Conservation (phyloP, 805 yeast genomes). For the Saccharomyces eubayanus region DNA sequence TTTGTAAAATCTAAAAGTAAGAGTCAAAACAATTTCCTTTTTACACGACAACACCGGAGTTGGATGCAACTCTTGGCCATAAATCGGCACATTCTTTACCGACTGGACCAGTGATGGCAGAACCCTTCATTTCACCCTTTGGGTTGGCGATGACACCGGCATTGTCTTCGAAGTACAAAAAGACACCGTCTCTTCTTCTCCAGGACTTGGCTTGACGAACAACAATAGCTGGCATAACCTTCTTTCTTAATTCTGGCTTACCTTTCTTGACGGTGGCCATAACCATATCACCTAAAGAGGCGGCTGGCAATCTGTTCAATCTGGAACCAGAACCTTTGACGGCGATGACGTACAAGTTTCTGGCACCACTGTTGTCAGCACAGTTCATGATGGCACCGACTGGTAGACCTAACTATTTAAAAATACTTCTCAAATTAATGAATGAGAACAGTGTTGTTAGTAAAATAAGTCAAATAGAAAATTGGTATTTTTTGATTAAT, state of each 20-base stretch:
- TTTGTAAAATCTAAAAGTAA: not conserved
- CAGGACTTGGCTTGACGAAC: conserved; percentile 99
- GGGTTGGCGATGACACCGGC: conserved; percentile 99
- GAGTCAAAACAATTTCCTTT: conserved; percentile 4
- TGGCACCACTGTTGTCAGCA: conserved; percentile 99
- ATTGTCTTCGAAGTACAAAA: conserved; percentile 98
- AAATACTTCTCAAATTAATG: conserved; percentile 2
- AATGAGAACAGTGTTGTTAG: conserved; percentile 10
- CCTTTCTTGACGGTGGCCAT: conserved; percentile 99
- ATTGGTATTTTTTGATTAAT: not conserved
- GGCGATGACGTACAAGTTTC: conserved; percentile 97
- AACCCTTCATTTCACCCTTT: conserved; percentile 99
- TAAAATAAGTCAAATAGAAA: conserved; percentile 1
- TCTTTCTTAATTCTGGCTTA: conserved; percentile 99
- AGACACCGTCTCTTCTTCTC: conserved; percentile 99
- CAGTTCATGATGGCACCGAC: conserved; percentile 99
- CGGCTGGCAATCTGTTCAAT: conserved; percentile 99
- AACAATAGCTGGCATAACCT: conserved; percentile 99
- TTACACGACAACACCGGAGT: conserved; percentile 99
- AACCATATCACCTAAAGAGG: conserved; percentile 99
- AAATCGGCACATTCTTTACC: conserved; percentile 99
- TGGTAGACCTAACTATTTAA: conserved; percentile 89
- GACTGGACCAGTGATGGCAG: conserved; percentile 99
- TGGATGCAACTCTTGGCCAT: conserved; percentile 99
- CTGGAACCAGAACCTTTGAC: conserved; percentile 99